phyloP scores from a whole-genome alignment of 805 yeast genomes.

The Maudiozyma saulgeensis region DNA sequence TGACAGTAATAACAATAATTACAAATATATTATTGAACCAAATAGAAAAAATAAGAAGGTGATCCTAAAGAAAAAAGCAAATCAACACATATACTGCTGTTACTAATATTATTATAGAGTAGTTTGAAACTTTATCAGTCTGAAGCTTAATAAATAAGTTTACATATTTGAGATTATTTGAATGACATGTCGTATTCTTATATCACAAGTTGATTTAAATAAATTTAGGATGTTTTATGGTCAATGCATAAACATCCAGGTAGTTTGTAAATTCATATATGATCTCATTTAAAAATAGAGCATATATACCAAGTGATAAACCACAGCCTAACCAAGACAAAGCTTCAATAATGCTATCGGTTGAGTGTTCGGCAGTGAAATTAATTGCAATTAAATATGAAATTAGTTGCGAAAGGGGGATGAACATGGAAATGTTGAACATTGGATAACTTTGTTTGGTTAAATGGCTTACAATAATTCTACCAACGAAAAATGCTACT shows the following conservation, averaged over 20 bases:
- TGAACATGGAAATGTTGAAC: slow-evolving; percentile 56
- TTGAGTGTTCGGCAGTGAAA: slow-evolving; percentile 24
- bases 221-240: slow-evolving; percentile 65
- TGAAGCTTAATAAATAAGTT: too few species aligned
- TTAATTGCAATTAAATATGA: slow-evolving; percentile 18
- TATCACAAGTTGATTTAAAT: background rate
- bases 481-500: slow-evolving; percentile 80
- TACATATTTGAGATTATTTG: too few species aligned
- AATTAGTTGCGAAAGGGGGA: slow-evolving; percentile 45
- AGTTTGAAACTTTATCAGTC: too few species aligned
- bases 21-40: background rate
- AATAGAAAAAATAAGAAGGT: background rate
- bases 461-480: slow-evolving; percentile 79
- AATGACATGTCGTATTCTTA: too few species aligned
- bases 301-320: slow-evolving; percentile 56
- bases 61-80: too few species aligned
- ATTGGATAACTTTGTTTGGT: slow-evolving; percentile 72
- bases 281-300: slow-evolving; percentile 64
- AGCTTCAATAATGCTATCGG: slow-evolving; percentile 37
- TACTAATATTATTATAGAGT: too few species aligned
- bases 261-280: slow-evolving; percentile 70
- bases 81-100: too few species aligned
- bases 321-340: slow-evolving; percentile 61
- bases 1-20: background rate
- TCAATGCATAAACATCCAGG: slow-evolving; percentile 77